Conservation (phyloP, 306 rosid genomes). For the Prunus mira region DNA sequence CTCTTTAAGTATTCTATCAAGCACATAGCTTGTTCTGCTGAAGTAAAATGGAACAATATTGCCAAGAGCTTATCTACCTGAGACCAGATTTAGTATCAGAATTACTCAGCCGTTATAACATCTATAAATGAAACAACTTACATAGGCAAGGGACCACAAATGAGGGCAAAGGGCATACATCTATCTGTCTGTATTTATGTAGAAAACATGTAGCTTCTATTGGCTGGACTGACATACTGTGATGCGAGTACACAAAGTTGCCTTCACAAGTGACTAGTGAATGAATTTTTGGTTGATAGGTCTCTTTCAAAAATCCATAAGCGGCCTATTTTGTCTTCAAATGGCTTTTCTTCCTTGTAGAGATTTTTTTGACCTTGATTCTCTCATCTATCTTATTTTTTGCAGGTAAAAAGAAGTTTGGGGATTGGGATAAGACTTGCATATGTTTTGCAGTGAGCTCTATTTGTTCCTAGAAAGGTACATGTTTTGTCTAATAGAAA, state of each 20-base stretch:
- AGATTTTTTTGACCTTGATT: not conserved
- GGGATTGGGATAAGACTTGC: not conserved
- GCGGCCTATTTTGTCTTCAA: not conserved
- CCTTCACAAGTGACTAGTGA: not conserved
- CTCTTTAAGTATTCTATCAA: too few species aligned
- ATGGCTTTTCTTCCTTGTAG: not conserved
- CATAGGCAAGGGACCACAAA: conserved; percentile 1
- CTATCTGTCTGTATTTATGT: conserved; percentile 5
- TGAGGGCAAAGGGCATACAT: not conserved
- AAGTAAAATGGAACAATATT: not conserved
- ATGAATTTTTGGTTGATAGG: not conserved
- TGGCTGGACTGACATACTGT: not conserved
- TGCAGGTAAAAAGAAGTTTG: not conserved
- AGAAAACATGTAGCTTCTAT: conserved; percentile 7
- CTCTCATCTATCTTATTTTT: not conserved
- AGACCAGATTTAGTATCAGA: not conserved
- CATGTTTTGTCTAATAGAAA: not conserved
- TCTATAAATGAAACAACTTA: conserved; percentile 2
- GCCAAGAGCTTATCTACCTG: not conserved
- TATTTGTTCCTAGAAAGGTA: not conserved
- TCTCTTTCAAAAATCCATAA: not conserved
- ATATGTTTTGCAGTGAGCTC: not conserved
- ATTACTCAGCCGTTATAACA: not conserved
- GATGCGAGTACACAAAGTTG: conserved; percentile 1
- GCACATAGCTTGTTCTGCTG: too few species aligned